phyloP scores from a whole-genome alignment of 768 basidiomycete genomes.

The Mycena galericulata region DNA sequence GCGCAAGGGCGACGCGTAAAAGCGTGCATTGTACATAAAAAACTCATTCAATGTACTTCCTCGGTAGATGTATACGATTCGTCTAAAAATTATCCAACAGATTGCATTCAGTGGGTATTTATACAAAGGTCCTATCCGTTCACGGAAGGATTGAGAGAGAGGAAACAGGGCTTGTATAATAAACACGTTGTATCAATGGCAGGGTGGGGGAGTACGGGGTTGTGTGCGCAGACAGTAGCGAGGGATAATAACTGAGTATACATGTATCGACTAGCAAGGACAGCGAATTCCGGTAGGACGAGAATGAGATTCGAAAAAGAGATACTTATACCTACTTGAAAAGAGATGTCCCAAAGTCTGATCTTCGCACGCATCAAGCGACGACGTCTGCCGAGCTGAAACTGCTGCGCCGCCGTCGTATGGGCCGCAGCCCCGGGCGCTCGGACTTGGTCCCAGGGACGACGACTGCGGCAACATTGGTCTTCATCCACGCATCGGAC shows the following conservation, averaged over 20 bases:
- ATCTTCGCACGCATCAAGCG: constrained; percentile 57
- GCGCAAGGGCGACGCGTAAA: constrained; percentile 34
- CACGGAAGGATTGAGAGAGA: neutral
- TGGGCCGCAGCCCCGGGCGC: constrained; percentile 78
- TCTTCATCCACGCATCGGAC: constrained; percentile 82
- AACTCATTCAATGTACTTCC: constrained; percentile 31
- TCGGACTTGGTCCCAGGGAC: constrained; percentile 78
- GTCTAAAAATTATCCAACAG: too few species aligned
- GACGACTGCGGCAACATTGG: constrained; percentile 75
- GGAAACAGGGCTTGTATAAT: constrained; percentile 25
- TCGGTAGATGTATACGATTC: constrained; percentile 10
- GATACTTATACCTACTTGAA: constrained; percentile 21
- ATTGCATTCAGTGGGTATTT: constrained; percentile 6
- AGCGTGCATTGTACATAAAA: constrained; percentile 16
- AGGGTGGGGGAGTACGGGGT: constrained; percentile 35
- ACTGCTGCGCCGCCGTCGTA: constrained; percentile 84
- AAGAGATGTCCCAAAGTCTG: neutral
- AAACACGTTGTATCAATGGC: constrained; percentile 29
- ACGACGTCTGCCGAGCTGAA: constrained; percentile 90
- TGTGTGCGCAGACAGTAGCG: constrained; percentile 28
- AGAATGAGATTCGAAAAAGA: constrained; percentile 20
- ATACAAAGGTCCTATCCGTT: constrained; percentile 16
- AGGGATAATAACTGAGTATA: constrained; percentile 23
- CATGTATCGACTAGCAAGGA: constrained; percentile 34
- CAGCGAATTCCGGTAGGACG: constrained; percentile 28